Evolutionary conservation across 345 rosid species (phyloP), one percentile per base, ranked within the genome.

Genomic region (Pelargonium nanum): DNA sequence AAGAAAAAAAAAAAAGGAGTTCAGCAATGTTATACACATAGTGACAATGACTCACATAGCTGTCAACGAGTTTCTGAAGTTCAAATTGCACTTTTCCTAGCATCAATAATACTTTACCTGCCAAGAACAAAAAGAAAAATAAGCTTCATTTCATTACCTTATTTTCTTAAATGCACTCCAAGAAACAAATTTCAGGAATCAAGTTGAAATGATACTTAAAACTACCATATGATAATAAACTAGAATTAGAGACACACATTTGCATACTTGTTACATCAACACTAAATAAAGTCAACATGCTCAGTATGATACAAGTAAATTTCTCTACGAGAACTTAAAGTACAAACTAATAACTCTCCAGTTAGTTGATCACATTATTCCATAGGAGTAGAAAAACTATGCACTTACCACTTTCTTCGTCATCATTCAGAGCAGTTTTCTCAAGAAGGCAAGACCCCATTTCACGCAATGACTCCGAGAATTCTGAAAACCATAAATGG

Each of bases 391-490:
- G 19, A 57, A 22, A 30, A 10, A 61, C 25, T n/a, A 67, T 61
- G 62, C 19, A 69, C 85, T 71, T 67, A 93, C 99, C 93, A 73
- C 88, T 84, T 78, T 87, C 97, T 79, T 90, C 90, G 74, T 94
- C 85, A 30, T 81, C 96, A 71, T 84, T 77, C 22, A 85, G 69
- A 64, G 92, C 79, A 55, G 89, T 86, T 70, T 85, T 89, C 75
- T 83, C 88, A 60, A 83, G 81, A 56, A 93, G 85, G 64, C 97
- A 94, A 62, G 85, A 71, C 65, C 99, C 99, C 76, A 89, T 70
- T 68, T 94, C 99, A 73, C 72, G 73, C 75, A 94, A 72, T 25
- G 99, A 86, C 78, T 83, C 96, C 0, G 99, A 90, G 79, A 94
- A 88, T 76, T 94, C 99, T 94, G 96, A 60, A 62, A 78, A 12